These are phyloP conservation scores for Gaillardinia entomophila DNA, from an alignment of 805 yeast genomes.

Conservation along the genomic window DNA sequence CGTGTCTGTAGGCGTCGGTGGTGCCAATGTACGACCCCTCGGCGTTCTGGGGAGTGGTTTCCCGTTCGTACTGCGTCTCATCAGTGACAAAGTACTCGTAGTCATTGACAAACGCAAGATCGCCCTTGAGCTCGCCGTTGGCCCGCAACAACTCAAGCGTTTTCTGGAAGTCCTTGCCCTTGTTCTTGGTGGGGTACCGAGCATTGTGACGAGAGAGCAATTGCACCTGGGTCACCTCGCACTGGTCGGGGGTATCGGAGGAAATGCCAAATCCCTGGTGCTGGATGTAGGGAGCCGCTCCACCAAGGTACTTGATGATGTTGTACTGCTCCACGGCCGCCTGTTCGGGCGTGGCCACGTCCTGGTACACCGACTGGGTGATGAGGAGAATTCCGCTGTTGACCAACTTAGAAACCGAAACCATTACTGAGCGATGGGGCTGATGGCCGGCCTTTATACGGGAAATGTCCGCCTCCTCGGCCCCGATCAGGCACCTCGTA, in stretches of 20 bases:
- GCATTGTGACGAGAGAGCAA: constrained; percentile 76
- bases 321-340: constrained; percentile 20
- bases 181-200: constrained; percentile 51
- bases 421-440: constrained; percentile 9
- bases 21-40: constrained; percentile 17
- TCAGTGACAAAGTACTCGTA: constrained; percentile 14
- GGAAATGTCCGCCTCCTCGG: no score
- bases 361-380: constrained; percentile 14
- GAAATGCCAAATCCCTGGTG: constrained; percentile 20
- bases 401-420: constrained; percentile 14
- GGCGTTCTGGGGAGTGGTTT: constrained; percentile 15
- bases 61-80: constrained; percentile 14
- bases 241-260: constrained; percentile 29
- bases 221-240: constrained; percentile 62
- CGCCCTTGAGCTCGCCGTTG: constrained; percentile 11
- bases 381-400: constrained; percentile 19
- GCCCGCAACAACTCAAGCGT: constrained; percentile 8
- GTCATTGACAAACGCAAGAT: constrained; percentile 13
- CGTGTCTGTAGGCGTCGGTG: constrained; percentile 16
- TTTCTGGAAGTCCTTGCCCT: constrained; percentile 5
- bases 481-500: no score
- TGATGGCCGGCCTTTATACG: not conserved
- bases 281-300: constrained; percentile 21
- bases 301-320: constrained; percentile 17
- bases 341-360: constrained; percentile 20